Percentiles rank a stretch among this genome's conserved stretches.
These are phyloP conservation scores for Phytophthora pistaciae DNA, from an alignment of 352 stramenopile species.

Conservation along the genomic window DNA sequence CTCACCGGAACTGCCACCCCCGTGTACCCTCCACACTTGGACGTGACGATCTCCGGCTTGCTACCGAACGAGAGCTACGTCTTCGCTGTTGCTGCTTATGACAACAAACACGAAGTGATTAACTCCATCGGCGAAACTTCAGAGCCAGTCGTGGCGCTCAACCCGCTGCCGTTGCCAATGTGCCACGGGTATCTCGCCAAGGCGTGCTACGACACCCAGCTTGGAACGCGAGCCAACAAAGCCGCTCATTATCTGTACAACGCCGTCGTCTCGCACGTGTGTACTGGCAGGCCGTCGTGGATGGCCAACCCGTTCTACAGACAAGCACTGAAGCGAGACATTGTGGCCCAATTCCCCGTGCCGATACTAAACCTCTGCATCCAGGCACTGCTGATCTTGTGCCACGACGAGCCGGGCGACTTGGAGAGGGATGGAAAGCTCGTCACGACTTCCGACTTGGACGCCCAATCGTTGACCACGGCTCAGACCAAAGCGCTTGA, in stretches of 20 bases:
- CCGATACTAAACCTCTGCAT: conserved; percentile 63
- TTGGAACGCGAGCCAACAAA: conserved; percentile 38
- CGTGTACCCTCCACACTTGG: conserved; percentile 35
- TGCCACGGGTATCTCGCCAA: conserved; percentile 84
- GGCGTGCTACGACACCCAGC: conserved; percentile 45
- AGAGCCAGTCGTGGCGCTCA: conserved; percentile 65
- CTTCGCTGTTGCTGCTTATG: conserved; percentile 85
- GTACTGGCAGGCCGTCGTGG: conserved; percentile 47
- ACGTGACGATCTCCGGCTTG: conserved; percentile 61
- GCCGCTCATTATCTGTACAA: conserved; percentile 63
- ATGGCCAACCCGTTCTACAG: conserved; percentile 69
- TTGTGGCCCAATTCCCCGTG: conserved; percentile 59
- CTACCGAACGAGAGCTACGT: conserved; percentile 82
- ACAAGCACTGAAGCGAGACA: conserved; percentile 55
- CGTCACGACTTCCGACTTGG: conserved; percentile 28
- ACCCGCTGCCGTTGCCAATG: conserved; percentile 66
- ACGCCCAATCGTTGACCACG: conserved; percentile 36
- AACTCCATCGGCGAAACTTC: conserved; percentile 74
- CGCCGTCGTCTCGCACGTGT: conserved; percentile 46
- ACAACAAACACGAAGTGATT: conserved; percentile 69
- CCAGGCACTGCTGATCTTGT: conserved; percentile 63
- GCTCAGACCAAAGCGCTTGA: conserved; percentile 58
- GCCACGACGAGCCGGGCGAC: conserved; percentile 56
- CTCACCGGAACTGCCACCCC: conserved; percentile 68
- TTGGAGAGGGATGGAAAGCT: conserved; percentile 52